Evolutionary conservation across 208 protist genomes (phyloP).

Genomic region (Strigomonas culicis): DNA sequence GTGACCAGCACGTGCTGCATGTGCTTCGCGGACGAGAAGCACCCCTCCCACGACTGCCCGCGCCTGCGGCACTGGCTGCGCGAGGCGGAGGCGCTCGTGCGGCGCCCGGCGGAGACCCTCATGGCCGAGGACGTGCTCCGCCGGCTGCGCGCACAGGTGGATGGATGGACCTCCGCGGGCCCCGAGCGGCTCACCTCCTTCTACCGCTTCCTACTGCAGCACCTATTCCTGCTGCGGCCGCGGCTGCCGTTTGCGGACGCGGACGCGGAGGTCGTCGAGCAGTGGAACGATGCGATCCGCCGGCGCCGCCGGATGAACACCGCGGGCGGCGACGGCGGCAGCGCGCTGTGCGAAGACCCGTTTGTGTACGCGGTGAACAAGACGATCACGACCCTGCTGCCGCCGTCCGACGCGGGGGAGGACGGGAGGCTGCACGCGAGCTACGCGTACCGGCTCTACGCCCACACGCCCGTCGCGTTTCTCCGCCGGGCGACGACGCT

Average conservation of each 20-base stretch:
- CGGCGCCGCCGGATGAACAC: background rate
- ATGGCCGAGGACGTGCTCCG: constrained; percentile 17
- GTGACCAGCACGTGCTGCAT: constrained; percentile 86
- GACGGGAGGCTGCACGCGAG: constrained; percentile 38
- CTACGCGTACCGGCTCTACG: constrained; percentile 71
- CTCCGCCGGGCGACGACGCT: constrained; percentile 41
- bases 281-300: background rate
- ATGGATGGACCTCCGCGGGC: constrained; percentile 77
- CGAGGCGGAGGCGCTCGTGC: constrained; percentile 10
- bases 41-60: constrained; percentile 75
- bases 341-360: constrained; percentile 24
- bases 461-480: constrained; percentile 31
- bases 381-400: constrained; percentile 48
- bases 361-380: constrained; percentile 77
- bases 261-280: too few relatives aligned
- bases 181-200: constrained; percentile 79
- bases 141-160: constrained; percentile 62
- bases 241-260: too few relatives aligned
- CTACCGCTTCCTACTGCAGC: constrained; percentile 64
- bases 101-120: background rate
- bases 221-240: constrained; percentile 40
- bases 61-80: constrained; percentile 53
- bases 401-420: too few relatives aligned
- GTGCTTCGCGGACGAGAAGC: constrained; percentile 80
- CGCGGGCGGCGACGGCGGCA: constrained; percentile 3